Base-by-base conservation (phyloP, 2,329 filamentous ascomycete genomes). In the Orbilia javanica region DNA sequence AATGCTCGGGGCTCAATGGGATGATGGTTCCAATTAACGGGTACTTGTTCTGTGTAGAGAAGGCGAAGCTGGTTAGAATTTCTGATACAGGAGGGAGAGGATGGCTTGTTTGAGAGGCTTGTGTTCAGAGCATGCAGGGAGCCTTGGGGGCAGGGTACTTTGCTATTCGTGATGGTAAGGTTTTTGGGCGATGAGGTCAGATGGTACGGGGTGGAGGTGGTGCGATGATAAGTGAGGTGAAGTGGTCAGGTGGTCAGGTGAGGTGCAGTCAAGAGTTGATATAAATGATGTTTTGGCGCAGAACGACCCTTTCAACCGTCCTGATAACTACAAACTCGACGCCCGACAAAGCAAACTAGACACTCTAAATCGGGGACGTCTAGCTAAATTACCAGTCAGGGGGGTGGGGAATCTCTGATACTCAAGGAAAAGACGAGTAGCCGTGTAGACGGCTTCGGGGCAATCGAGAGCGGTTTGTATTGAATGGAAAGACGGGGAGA, bases 211-310 rank as follows among this genome's bases (percentile, higher is more conserved):
- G 42, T 44, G 6, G 13, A 6, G 39, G 39, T 44, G 7, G n/a
- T n/a, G 13, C 39, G 13, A n/a, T 3, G 13, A 4, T 11, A 44
- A 13, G 13, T 44, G 39, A n/a, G 6, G 6, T 44, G 39, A 18
- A 13, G 6, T 44, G 34, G 13, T 39, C 36, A 39, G 36, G 34
- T 36, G 10, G 42, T n/a, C 20, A 50, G 44, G 62, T 22, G 39
- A 36, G 3, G 39, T 44, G 39, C 2, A 27, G 29, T 34, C 11
- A n/a, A 48, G 39, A 8, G 44, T 29, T 39, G 62, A 66, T 60
- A 60, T 60, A 60, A 60, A 42, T 22, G 34, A 11, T 60, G 13
- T 39, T 60, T 57, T 44, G 42, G 20, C 20, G 8, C n/a, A 15
- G 31, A 2, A 20, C 31, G n/a, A 44, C 42, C 39, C 13, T 15